Evolutionary conservation across 2,329 filamentous ascomycete genomes (phyloP), one percentile per base, ranked within the genome.

Genomic region (Botrytis pseudocinerea): DNA sequence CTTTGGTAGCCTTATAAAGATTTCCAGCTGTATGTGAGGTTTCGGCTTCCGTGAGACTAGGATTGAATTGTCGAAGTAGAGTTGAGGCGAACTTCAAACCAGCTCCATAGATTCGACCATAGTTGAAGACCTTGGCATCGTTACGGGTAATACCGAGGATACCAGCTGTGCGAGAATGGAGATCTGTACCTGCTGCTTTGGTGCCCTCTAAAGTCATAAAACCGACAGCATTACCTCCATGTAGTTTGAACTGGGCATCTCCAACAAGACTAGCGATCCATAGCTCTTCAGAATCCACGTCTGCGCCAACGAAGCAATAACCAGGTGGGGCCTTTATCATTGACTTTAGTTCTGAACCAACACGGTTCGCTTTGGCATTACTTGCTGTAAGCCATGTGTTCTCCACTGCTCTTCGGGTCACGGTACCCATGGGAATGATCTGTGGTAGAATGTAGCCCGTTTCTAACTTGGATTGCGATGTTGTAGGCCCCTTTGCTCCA

Each of bases 181-280:
- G 84, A 82, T 99, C 95, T 0, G 95, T 99, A 6, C 95, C 95
- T 4, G 93, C 94, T 9, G 94, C 91, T 83, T 99, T 98, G 68
- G 94, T 96, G 22, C 96, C 95, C 83, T 99, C 97, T 1, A 99
- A 86, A 0, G 96, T 99, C 97, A 99, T 99, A 85, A 99, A 99
- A 0, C 97, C 96, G 73, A 99, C 93, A 1, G 97, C 96, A 80
- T 98, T 98, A 70, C 96, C 97, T 60, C 96, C 97, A 78, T 99
- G 96, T 1, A 99, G 86, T 79, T 94, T 92, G 84, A 99, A 99
- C 38, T 95, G 94, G 5, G 96, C 93, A 81, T 99, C 96, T 38
- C 96, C 96, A 2, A 99, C 89, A 1, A 99, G 86, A 82, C 94
- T 97, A 5, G 96, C 97, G 79, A 99, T 99, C 96, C 97, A 99